Evolutionary conservation across 2,329 filamentous ascomycete genomes (phyloP).

Genomic region (Pseudocercospora cruenta): DNA sequence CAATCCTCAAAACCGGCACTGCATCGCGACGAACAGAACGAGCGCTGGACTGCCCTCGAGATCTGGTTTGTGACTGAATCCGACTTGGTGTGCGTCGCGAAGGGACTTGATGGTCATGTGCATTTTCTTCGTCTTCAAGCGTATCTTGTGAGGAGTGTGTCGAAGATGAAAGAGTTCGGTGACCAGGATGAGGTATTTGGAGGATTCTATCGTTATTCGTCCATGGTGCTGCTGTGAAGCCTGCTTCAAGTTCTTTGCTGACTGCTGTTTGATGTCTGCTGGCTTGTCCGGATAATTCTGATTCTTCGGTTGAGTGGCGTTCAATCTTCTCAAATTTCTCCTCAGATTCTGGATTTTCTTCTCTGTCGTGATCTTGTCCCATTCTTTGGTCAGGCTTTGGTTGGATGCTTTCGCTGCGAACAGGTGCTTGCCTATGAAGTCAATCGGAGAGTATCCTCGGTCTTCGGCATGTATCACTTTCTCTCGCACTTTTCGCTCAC

Average conservation of each 20-base stretch:
- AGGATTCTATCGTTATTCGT: slow-evolving; percentile 25
- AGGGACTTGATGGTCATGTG: slow-evolving; percentile 36
- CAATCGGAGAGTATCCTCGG: neutral
- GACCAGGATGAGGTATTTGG: slow-evolving; percentile 10
- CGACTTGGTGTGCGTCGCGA: slow-evolving; percentile 31
- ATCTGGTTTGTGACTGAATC: slow-evolving; percentile 30
- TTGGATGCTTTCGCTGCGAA: neutral
- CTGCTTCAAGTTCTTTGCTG: slow-evolving; percentile 22
- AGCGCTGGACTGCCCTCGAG: slow-evolving; percentile 32
- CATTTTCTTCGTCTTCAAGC: slow-evolving; percentile 29
- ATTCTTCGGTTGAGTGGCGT: slow-evolving; percentile 13
- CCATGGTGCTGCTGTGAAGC: slow-evolving; percentile 17
- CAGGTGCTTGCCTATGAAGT: neutral
- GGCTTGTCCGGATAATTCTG: slow-evolving; percentile 7
- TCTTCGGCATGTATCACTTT: neutral
- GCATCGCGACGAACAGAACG: slow-evolving; percentile 35
- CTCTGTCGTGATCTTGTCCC: slow-evolving; percentile 23
- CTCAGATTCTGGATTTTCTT: slow-evolving; percentile 17
- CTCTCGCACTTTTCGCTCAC: neutral
- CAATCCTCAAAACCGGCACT: slow-evolving; percentile 53
- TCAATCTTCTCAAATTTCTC: slow-evolving; percentile 24
- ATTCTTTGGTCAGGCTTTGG: slow-evolving; percentile 7
- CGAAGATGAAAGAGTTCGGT: slow-evolving; percentile 18
- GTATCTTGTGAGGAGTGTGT: slow-evolving; percentile 29
- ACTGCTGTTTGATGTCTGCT: slow-evolving; percentile 18